Evolutionary conservation across 2,329 filamentous ascomycete genomes (phyloP).

Genomic region (Clonostachys sp.): DNA sequence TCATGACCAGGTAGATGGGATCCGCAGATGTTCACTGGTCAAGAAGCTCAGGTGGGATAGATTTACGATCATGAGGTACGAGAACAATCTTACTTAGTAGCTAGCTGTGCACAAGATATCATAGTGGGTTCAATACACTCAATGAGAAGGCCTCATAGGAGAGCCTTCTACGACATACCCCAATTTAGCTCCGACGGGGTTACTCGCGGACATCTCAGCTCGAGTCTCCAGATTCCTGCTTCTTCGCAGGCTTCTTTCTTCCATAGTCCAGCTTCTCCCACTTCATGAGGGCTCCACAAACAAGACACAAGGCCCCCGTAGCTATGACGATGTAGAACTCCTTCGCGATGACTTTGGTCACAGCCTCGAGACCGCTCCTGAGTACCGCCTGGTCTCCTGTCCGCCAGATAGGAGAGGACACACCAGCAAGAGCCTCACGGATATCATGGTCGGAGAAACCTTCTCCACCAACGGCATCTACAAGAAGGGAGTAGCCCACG

Average conservation of each 20-base stretch:
- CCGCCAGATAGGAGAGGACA: slow-evolving; percentile 13
- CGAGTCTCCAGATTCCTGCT: background rate
- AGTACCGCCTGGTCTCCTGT: slow-evolving; percentile 8
- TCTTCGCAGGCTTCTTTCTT: background rate
- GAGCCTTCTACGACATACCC: too few species aligned
- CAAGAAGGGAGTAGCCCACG: slow-evolving; percentile 15
- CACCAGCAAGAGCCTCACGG: slow-evolving; percentile 17
- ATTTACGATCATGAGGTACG: too few species aligned
- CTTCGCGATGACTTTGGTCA: slow-evolving; percentile 15
- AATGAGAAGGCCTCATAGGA: too few species aligned
- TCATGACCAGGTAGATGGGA: too few species aligned
- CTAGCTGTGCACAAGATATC: too few species aligned
- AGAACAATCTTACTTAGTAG: too few species aligned
- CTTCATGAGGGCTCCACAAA: slow-evolving; percentile 17
- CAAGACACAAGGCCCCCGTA: slow-evolving; percentile 13
- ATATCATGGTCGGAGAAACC: slow-evolving; percentile 13
- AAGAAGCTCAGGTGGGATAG: too few species aligned
- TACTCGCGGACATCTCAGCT: too few species aligned
- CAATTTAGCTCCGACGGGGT: too few species aligned
- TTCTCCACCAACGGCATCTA: slow-evolving; percentile 5
- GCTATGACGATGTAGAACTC: slow-evolving; percentile 17
- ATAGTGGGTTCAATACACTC: too few species aligned
- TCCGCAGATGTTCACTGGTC: too few species aligned
- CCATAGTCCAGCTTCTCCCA: slow-evolving; percentile 18
- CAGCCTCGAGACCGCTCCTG: slow-evolving; percentile 9